Percentiles rank a stretch among this genome's conserved stretches.
Conservation (phyloP, 192 early-diverging fungal species). For the Backusella tuberculispora region DNA sequence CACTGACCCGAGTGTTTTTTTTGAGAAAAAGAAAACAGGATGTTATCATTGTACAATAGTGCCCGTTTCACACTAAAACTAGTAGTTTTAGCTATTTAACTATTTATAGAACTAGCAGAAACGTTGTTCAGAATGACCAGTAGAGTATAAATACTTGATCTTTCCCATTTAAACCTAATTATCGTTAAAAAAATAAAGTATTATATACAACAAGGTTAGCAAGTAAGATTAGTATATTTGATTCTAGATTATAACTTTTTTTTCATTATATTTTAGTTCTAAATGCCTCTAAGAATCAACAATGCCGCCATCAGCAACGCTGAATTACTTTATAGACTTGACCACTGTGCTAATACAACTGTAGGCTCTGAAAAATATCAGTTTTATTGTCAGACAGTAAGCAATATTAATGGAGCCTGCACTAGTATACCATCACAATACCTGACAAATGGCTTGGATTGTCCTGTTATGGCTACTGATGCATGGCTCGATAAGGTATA, state of each 20-base stretch:
- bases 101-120: not conserved
- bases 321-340: not conserved
- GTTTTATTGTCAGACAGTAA: not conserved
- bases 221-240: not conserved
- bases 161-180: not conserved
- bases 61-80: not conserved
- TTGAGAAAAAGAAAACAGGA: not conserved
- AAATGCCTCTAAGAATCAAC: not conserved
- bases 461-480: not conserved
- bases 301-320: not conserved
- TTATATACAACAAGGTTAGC: not conserved
- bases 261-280: not conserved
- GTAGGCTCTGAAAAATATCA: conserved; percentile 2
- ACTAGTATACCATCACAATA: not conserved
- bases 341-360: not conserved
- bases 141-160: not conserved
- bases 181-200: not conserved
- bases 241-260: not conserved
- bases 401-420: not conserved
- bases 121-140: not conserved
- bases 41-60: not conserved
- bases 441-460: not conserved
- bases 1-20: not conserved
- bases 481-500: not conserved
- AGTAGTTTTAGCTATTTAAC: not conserved